Percentiles rank a stretch among this genome's conserved stretches.
Conservation (phyloP, 2,329 filamentous ascomycete species). For the Scedosporium aurantiacum region DNA sequence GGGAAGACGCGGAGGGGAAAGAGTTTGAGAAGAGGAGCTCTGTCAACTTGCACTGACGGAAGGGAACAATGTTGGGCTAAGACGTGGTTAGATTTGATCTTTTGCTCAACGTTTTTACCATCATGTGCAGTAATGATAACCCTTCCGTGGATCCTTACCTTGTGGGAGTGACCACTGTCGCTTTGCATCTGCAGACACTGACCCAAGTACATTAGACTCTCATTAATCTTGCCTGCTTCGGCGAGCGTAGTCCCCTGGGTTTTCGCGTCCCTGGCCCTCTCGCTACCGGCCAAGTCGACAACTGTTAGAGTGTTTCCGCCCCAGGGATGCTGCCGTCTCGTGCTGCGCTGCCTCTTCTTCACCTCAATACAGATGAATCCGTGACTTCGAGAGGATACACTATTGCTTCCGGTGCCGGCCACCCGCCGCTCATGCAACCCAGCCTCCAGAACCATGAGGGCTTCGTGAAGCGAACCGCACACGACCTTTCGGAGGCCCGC, state of each 20-base stretch:
- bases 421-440: slow-evolving; percentile 79
- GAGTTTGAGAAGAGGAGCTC: slow-evolving; percentile 82
- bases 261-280: slow-evolving; percentile 85
- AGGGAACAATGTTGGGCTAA: slow-evolving; percentile 63
- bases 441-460: slow-evolving; percentile 79
- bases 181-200: slow-evolving; percentile 95
- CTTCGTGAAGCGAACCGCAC: slow-evolving; percentile 71
- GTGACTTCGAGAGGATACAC: slow-evolving; percentile 81
- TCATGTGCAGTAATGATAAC: not conserved
- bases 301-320: slow-evolving; percentile 70
- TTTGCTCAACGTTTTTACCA: too few species aligned
- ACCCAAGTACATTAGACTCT: slow-evolving; percentile 94
- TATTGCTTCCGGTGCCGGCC: slow-evolving; percentile 85
- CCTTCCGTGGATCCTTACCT: slow-evolving; percentile 40
- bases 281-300: slow-evolving; percentile 86
- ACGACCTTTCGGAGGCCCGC: slow-evolving; percentile 85
- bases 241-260: slow-evolving; percentile 85
- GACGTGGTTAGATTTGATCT: not conserved
- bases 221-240: slow-evolving; percentile 96
- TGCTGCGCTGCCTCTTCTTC: slow-evolving; percentile 54
- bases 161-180: slow-evolving; percentile 60
- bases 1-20: slow-evolving; percentile 52
- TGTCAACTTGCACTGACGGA: slow-evolving; percentile 75
- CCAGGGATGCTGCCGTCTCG: slow-evolving; percentile 36
- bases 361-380: slow-evolving; percentile 95